These are phyloP conservation scores for Podaxis carcinomalis DNA, from an alignment of 768 basidiomycete species.

Conservation along the genomic window DNA sequence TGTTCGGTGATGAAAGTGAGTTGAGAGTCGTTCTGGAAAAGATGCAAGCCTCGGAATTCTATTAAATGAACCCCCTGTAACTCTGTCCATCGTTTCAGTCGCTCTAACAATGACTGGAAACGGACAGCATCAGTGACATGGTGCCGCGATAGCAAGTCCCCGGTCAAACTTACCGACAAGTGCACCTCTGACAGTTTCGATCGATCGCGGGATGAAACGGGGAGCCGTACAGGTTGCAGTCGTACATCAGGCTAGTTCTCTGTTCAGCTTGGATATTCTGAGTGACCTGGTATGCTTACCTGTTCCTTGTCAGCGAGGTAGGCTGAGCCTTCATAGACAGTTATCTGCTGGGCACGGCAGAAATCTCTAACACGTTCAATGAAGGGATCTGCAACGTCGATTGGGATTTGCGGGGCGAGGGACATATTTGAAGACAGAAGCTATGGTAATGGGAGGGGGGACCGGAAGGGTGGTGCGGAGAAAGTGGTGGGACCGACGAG, in stretches of 20 bases:
- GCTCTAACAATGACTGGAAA: background rate
- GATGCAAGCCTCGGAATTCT: background rate
- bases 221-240: background rate
- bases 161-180: background rate
- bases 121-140: background rate
- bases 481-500: background rate
- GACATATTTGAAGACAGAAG: background rate
- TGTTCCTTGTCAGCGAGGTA: background rate
- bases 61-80: background rate
- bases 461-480: background rate
- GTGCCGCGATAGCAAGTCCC: background rate
- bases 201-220: background rate
- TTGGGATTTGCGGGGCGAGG: background rate
- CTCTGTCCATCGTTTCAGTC: background rate
- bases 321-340: background rate
- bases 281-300: background rate
- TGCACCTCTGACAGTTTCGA: background rate
- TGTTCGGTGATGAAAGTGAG: background rate
- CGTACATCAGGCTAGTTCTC: background rate
- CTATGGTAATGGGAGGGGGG: background rate
- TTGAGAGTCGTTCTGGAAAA: background rate
- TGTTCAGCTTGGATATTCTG: background rate
- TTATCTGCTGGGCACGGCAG: background rate
- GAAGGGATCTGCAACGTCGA: background rate
- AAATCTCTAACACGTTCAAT: background rate